Evolutionary conservation across 139 green algal genomes (phyloP), one percentile per base, ranked within the genome.

Genomic region (Pleodorina starrii): DNA sequence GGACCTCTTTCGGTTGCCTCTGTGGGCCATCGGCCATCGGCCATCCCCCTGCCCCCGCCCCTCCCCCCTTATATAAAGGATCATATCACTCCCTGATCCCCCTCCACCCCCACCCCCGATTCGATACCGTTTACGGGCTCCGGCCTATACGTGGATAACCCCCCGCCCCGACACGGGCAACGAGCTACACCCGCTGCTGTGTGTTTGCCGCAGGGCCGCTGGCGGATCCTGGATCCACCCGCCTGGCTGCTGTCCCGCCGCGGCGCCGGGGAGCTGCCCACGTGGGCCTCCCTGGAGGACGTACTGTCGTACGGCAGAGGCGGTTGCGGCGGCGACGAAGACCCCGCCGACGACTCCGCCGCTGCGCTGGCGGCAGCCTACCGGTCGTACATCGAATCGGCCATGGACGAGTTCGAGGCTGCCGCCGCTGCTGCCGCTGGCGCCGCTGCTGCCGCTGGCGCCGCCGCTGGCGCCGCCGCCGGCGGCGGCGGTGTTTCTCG

Each of bases 221-320:
- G 89, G 89, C 68, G 29, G 48, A 51, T 91, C 12, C 72, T 76
- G 54, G 81, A 90, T 25, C 85, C 81, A 19, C 71, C 75, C n/a
- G 74, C 88, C 25, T 91, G 85, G 73, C 71, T 82, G 73, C 71
- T 82, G 46, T 21, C 21, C 32, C 40, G 25, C 35, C 43, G 48
- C 60, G n/a, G 40, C 78, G 27, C 72, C 10, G 80, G 32, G 9
- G 71, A 40, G 32, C 79, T 90, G 43, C 74, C 83, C 66, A 40
- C 35, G 32, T 89, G 83, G 83, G 27, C 46, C 83, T 89, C 83
- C 5, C 83, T 89, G 68, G 46, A 81, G 1, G 46, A 54, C 0
- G 16, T 76, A 27, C 35, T 89, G 68, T 16, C n/a, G 5, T 5
- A 46, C 60, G 32, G 9, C 25, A 4, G 7, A 17, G 27, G 10